Conservation (phyloP, 805 yeast species). For the Ogataea philodendri region DNA sequence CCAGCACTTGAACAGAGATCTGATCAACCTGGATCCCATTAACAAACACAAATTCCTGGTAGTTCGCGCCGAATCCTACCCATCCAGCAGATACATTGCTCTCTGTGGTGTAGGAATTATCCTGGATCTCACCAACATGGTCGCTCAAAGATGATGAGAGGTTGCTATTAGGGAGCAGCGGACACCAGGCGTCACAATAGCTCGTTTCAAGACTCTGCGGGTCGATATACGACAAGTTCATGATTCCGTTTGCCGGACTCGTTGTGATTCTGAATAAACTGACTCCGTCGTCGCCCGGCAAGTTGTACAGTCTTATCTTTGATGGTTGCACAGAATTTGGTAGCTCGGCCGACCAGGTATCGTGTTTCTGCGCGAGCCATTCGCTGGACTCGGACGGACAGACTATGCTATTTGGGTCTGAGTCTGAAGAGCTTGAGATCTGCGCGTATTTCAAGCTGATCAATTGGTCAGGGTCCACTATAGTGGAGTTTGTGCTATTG, state of each 20-base stretch:
- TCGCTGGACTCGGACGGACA: slow-evolving; percentile 52
- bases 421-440: slow-evolving; percentile 42
- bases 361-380: slow-evolving; percentile 61
- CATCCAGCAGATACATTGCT: slow-evolving; percentile 22
- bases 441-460: slow-evolving; percentile 57
- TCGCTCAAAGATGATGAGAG: slow-evolving; percentile 25
- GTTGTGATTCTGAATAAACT: slow-evolving; percentile 71
- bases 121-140: slow-evolving; percentile 2
- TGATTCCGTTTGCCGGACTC: slow-evolving; percentile 78
- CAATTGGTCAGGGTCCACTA: slow-evolving; percentile 53
- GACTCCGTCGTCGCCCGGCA: slow-evolving; percentile 47
- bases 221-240: slow-evolving; percentile 86
- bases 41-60: slow-evolving; percentile 80
- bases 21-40: slow-evolving; percentile 59
- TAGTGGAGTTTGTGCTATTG: slow-evolving; percentile 33
- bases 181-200: slow-evolving; percentile 89
- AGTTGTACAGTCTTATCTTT: slow-evolving; percentile 68
- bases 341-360: slow-evolving; percentile 62
- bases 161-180: slow-evolving; percentile 47
- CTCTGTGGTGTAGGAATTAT: slow-evolving; percentile 15
- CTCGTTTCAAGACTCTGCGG: slow-evolving; percentile 57
- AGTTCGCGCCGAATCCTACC: slow-evolving; percentile 44
- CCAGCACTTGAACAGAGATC: slow-evolving; percentile 62
- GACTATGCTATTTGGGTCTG: slow-evolving; percentile 38
- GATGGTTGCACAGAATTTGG: slow-evolving; percentile 63